Conservation (phyloP, 257 asterid species). For the Phtheirospermum japonicum region DNA sequence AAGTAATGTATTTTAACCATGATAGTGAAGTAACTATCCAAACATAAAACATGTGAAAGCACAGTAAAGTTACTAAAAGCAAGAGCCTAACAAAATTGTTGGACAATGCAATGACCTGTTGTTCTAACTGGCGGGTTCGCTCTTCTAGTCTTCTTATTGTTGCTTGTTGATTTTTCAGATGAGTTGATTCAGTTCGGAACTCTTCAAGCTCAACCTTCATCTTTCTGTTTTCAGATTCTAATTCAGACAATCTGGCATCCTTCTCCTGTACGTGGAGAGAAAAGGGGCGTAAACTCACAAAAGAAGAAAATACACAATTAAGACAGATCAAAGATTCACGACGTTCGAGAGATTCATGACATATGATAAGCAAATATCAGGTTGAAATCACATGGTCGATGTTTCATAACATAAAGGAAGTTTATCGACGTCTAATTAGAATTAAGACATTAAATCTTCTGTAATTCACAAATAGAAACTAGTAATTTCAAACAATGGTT, state of each 20-base stretch:
- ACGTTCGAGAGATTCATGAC: conserved; percentile 11
- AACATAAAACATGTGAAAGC: conserved; percentile 6
- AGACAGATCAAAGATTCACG: conserved; percentile 9
- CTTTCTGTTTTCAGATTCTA: conserved; percentile 93
- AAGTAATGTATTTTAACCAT: conserved; percentile 3
- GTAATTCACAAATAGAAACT: conserved; percentile 11
- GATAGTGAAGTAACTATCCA: neutral
- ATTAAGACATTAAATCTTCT: conserved; percentile 18
- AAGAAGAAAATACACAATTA: conserved; percentile 17
- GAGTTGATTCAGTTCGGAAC: conserved; percentile 91
- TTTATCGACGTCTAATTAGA: conserved; percentile 5
- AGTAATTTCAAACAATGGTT: conserved; percentile 5
- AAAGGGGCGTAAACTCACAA: conserved; percentile 6
- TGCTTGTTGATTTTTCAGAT: conserved; percentile 95
- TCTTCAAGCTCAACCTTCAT: conserved; percentile 99
- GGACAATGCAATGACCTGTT: conserved; percentile 54
- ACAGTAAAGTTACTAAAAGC: conserved; percentile 24
- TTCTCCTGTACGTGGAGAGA: conserved; percentile 61
- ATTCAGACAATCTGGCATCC: conserved; percentile 76
- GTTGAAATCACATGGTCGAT: conserved; percentile 8
- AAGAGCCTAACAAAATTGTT: conserved; percentile 19
- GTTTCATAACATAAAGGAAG: conserved; percentile 19
- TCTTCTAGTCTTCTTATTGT: conserved; percentile 97
- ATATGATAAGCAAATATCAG: neutral
- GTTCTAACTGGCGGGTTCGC: conserved; percentile 96